Conservation (phyloP, 768 basidiomycete species). For the Tricholoma sp. region DNA sequence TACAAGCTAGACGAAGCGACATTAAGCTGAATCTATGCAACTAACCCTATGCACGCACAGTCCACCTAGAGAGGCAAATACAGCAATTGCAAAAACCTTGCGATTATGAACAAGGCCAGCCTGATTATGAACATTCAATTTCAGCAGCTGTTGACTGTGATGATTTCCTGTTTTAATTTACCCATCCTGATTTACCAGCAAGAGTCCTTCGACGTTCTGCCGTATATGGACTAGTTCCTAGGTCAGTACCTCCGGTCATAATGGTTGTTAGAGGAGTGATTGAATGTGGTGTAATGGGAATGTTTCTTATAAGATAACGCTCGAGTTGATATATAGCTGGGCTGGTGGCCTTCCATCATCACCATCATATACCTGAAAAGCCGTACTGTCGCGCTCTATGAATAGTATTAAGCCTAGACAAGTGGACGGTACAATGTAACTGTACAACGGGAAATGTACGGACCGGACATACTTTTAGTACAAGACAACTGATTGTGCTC, state of each 20-base stretch:
- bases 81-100: slow-evolving; percentile 59
- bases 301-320: slow-evolving; percentile 7
- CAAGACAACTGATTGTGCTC: too few relatives aligned
- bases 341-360: not conserved
- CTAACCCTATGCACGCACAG: slow-evolving; percentile 41
- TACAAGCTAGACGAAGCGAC: slow-evolving; percentile 41
- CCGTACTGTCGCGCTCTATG: too few relatives aligned
- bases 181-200: slow-evolving; percentile 66
- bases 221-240: slow-evolving; percentile 24
- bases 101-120: slow-evolving; percentile 64
- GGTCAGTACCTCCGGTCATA: slow-evolving; percentile 43
- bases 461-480: too few relatives aligned
- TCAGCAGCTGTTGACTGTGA: not conserved
- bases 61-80: slow-evolving; percentile 78
- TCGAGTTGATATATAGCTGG: too few relatives aligned
- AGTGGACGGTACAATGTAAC: too few relatives aligned
- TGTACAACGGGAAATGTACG: too few relatives aligned
- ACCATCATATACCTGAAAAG: too few relatives aligned
- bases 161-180: slow-evolving; percentile 24
- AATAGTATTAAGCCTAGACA: too few relatives aligned
- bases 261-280: not conserved
- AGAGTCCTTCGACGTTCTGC: slow-evolving; percentile 48
- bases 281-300: not conserved
- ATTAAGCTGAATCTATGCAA: not conserved
- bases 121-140: slow-evolving; percentile 34